Base-by-base conservation (phyloP, 345 rosid genomes). In the Lepidium sativum region DNA sequence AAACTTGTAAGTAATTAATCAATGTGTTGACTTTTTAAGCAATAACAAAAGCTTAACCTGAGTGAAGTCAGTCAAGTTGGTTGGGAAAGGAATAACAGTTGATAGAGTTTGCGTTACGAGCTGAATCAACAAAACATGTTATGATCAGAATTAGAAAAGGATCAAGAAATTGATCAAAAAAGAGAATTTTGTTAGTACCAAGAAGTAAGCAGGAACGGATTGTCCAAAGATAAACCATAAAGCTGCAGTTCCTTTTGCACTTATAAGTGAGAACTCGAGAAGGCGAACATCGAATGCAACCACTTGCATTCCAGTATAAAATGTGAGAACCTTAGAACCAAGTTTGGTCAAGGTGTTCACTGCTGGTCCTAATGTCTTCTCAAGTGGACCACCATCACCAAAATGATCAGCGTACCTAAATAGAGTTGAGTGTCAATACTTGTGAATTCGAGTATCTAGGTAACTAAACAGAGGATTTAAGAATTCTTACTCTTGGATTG, bases 161-260 rank as follows among this genome's bases (percentile, higher is more conserved):
- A 27, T 31, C 12, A 33, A 0, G 3, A 10, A 32, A 25, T 37
- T 37, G 49, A 18, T 15, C 23, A 33, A 29, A 9, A 35, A 29
- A 27, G n/a, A 27, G 32, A 50, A 8, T 15, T 43, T 32, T 60
- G 21, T 13, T 16, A 5, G 2, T 72, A 72, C 76, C 76, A 72
- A 58, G 71, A 72, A 72, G 64, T 72, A 65, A 18, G 76, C 67
- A 1, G 76, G 76, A 15, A 51, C 51, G 6, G 76, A 42, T 51
- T 64, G 60, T 65, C 76, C 76, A 65, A 72, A 65, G 55, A 72
- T 72, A 56, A 72, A 72, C 67, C 76, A 72, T 37, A 72, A 51
- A 49, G 71, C 71, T 56, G 55, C 67, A 8, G 71, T 72, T 35
- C 40, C 71, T 18, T 72, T 72, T 42, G 71, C 67, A 13, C 20